Evolutionary conservation across 768 basidiomycete genomes (phyloP).

Genomic region (Cyclocybe aegerita): DNA sequence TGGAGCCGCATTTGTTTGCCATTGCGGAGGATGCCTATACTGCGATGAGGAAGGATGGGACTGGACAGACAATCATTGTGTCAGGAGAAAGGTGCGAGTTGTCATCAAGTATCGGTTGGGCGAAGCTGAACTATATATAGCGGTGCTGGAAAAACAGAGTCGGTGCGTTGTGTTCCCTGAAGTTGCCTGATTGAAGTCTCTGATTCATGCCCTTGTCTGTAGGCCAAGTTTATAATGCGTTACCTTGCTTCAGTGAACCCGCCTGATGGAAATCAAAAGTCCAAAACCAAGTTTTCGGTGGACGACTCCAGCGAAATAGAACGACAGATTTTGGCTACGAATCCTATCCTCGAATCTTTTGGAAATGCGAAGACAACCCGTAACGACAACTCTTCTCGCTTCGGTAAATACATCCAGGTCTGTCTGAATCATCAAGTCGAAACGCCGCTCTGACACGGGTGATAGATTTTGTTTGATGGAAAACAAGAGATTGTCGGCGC

Average conservation of each 20-base stretch:
- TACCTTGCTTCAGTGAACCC: conserved; percentile 98
- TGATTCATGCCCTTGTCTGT: conserved; percentile 5
- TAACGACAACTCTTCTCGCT: conserved; percentile 98
- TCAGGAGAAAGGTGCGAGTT: conserved; percentile 86
- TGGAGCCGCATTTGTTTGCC: conserved; percentile 97
- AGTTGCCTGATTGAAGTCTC: not conserved
- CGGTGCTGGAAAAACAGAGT: conserved; percentile 99
- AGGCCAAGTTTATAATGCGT: conserved; percentile 99
- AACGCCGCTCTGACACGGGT: not conserved
- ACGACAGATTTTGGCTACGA: conserved; percentile 97
- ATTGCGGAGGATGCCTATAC: conserved; percentile 99
- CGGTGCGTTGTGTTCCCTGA: conserved; percentile 46
- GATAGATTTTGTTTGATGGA: conserved; percentile 93
- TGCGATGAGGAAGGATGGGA: conserved; percentile 90
- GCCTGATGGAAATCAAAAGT: conserved; percentile 56
- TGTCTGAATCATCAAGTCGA: conserved; percentile 15
- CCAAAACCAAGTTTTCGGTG: conserved; percentile 68
- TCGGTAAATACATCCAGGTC: conserved; percentile 99
- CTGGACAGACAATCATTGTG: conserved; percentile 98
- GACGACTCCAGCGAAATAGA: conserved; percentile 95
- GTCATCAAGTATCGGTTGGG: conserved; percentile 9
- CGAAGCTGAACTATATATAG: conserved; percentile 39
- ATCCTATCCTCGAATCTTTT: conserved; percentile 98
- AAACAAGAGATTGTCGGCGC: conserved; percentile 97
- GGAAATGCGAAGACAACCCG: conserved; percentile 99